Percentiles rank a stretch among this genome's conserved stretches.
These are phyloP conservation scores for Myrica gale DNA, from an alignment of 306 rosid species.

Conservation along the genomic window DNA sequence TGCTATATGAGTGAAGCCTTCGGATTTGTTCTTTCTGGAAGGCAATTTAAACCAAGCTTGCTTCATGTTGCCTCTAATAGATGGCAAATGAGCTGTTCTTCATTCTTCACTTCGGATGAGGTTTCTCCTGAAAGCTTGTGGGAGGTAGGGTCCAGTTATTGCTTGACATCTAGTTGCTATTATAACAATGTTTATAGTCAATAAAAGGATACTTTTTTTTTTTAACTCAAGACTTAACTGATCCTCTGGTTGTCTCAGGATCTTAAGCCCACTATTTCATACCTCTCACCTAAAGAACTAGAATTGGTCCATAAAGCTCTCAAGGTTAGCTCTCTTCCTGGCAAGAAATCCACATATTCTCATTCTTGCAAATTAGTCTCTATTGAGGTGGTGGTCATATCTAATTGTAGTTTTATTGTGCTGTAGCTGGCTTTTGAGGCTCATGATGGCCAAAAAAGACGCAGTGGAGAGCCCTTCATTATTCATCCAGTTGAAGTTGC, in stretches of 20 bases:
- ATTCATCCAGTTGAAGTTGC: slow-evolving; percentile 99
- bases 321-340: slow-evolving; percentile 56
- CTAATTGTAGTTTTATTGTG: slow-evolving; percentile 21
- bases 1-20: slow-evolving; percentile 50
- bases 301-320: slow-evolving; percentile 85
- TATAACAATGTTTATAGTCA: slow-evolving; percentile 30
- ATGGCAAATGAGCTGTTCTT: slow-evolving; percentile 53
- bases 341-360: slow-evolving; percentile 23
- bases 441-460: slow-evolving; percentile 97
- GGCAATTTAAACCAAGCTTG: slow-evolving; percentile 47
- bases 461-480: slow-evolving; percentile 98
- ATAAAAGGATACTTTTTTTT: slow-evolving; percentile 10
- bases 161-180: slow-evolving; percentile 18
- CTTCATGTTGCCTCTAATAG: slow-evolving; percentile 47
- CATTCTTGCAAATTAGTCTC: slow-evolving; percentile 26
- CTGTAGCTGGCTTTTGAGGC: slow-evolving; percentile 91
- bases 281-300: slow-evolving; percentile 74
- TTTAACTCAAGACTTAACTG: not conserved
- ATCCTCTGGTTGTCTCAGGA: slow-evolving; percentile 55
- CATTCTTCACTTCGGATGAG: slow-evolving; percentile 51
- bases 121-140: slow-evolving; percentile 81
- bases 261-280: slow-evolving; percentile 80
- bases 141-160: slow-evolving; percentile 71
- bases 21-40: slow-evolving; percentile 44
- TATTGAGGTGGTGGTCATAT: slow-evolving; percentile 19